These are phyloP conservation scores for Picea glauca DNA, from an alignment of 75 land plant species.

Conservation along the genomic window DNA sequence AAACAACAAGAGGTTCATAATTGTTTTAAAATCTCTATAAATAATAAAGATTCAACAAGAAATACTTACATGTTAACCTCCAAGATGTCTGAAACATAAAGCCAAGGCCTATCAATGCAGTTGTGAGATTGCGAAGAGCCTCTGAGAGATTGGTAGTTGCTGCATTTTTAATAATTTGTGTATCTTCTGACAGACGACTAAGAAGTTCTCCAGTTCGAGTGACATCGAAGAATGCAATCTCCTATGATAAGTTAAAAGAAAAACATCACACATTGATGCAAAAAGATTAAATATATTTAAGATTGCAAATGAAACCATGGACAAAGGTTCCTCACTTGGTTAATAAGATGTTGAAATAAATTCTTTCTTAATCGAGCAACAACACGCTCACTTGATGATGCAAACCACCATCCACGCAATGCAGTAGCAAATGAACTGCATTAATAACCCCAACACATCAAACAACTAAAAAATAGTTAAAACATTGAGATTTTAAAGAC, in stretches of 20 bases:
- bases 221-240: slow-evolving; percentile 96
- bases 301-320: not conserved
- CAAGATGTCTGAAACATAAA: slow-evolving; percentile 96
- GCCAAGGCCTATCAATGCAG: slow-evolving; percentile 75
- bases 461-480: not conserved
- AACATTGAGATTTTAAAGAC: not conserved
- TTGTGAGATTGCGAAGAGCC: slow-evolving; percentile 76
- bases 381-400: slow-evolving; percentile 95
- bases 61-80: slow-evolving; percentile 78
- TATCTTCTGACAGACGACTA: slow-evolving; percentile 95
- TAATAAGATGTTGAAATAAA: slow-evolving; percentile 74
- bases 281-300: not conserved
- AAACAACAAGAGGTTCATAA: not conserved
- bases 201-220: slow-evolving; percentile 97
- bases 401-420: slow-evolving; percentile 84
- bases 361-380: slow-evolving; percentile 83
- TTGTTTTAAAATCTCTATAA: not conserved
- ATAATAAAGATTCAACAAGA: not conserved
- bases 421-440: slow-evolving; percentile 75
- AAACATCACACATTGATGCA: slow-evolving; percentile 5
- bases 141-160: slow-evolving; percentile 98
- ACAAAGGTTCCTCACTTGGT: slow-evolving; percentile 44
- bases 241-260: slow-evolving; percentile 42
- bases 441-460: not conserved
- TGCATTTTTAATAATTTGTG: slow-evolving; percentile 97